phyloP scores from a whole-genome alignment of 371 early-diverging fungal genomes.

The Actinomortierella ambigua region DNA sequence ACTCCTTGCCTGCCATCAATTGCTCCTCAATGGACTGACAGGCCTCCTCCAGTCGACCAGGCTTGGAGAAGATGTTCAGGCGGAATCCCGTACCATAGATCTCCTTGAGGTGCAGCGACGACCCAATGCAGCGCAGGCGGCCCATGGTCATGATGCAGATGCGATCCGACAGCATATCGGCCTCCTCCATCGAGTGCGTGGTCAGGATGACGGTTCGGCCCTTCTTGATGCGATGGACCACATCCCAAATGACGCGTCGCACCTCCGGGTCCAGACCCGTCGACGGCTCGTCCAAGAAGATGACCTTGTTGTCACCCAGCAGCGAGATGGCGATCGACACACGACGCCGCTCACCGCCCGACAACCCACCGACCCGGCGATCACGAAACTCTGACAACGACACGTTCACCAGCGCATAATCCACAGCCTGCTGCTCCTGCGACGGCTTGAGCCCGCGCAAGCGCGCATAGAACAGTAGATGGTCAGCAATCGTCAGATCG shows the following conservation, averaged over 20 bases:
- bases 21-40: conserved; percentile 27
- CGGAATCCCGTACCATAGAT: conserved; percentile 74
- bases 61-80: conserved; percentile 47
- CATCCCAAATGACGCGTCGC: conserved; percentile 71
- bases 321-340: conserved; percentile 57
- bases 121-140: conserved; percentile 64
- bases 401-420: conserved; percentile 54
- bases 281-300: conserved; percentile 65
- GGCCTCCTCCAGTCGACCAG: conserved; percentile 38
- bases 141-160: conserved; percentile 78
- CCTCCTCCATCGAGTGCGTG: conserved; percentile 81
- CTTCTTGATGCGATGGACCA: conserved; percentile 59
- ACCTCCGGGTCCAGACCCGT: conserved; percentile 73
- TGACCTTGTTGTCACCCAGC: conserved; percentile 51
- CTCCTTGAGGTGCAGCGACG: conserved; percentile 64
- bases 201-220: conserved; percentile 67
- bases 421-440: conserved; percentile 55
- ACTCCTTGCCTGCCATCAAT: conserved; percentile 13
- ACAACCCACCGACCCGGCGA: conserved; percentile 59
- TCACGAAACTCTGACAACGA: conserved; percentile 51
- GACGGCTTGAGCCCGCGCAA: conserved; percentile 62
- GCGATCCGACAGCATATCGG: conserved; percentile 59
- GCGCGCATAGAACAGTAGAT: conserved; percentile 72
- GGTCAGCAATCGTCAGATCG: conserved; percentile 74
- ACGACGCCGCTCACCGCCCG: conserved; percentile 62